Conservation (phyloP, 129 eudicot genomes). For the Pittosporum tobira region DNA sequence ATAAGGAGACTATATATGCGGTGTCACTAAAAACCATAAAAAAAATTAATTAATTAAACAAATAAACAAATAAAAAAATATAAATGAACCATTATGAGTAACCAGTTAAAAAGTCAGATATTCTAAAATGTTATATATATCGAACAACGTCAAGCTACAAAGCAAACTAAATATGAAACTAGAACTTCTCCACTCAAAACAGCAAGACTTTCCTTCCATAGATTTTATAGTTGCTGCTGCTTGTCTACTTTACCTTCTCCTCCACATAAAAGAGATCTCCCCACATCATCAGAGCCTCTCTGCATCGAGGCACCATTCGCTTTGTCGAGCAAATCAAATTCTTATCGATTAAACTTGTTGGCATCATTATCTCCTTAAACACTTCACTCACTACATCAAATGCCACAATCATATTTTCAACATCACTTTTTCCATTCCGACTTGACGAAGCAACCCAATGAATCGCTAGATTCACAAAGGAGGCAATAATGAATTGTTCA, state of each 20-base stretch:
- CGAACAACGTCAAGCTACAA: too few relatives aligned
- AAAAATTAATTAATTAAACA: too few relatives aligned
- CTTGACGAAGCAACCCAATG: constrained; percentile 8
- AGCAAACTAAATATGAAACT: too few relatives aligned
- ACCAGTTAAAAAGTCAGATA: too few relatives aligned
- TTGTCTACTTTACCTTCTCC: background rate
- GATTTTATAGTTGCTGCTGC: background rate
- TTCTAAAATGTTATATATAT: too few relatives aligned
- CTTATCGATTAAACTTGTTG: background rate
- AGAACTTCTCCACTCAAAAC: too few relatives aligned
- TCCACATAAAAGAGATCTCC: background rate
- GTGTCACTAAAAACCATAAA: too few relatives aligned
- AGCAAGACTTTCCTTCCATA: too few relatives aligned
- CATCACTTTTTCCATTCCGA: background rate
- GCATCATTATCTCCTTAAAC: constrained; percentile 8
- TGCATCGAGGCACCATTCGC: background rate
- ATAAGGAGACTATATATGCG: too few relatives aligned
- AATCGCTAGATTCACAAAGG: constrained; percentile 3
- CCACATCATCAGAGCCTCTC: too few relatives aligned
- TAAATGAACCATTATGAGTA: too few relatives aligned
- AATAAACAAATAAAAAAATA: too few relatives aligned
- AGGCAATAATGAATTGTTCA: background rate
- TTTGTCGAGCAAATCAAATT: background rate
- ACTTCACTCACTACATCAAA: constrained; percentile 5
- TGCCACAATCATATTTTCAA: constrained; percentile 3